These are phyloP conservation scores for Fraxinus sp. DNA, from an alignment of 305 asterid species.

Conservation along the genomic window DNA sequence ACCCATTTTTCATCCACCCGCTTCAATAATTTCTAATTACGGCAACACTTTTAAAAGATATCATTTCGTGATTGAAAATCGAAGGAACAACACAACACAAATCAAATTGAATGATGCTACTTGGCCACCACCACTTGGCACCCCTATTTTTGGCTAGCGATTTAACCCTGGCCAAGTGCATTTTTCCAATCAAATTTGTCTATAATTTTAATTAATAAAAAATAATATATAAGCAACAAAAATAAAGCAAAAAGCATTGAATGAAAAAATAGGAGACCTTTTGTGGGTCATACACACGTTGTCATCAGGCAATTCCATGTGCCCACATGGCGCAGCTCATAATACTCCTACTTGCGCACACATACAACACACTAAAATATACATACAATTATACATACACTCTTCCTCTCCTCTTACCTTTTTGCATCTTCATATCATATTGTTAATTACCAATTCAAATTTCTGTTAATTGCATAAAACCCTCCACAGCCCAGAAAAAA, in stretches of 20 bases:
- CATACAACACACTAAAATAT: not conserved
- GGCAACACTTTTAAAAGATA: not conserved
- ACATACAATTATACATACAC: constrained; percentile 8
- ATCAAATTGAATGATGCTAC: too few species aligned
- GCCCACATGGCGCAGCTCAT: constrained; percentile 77
- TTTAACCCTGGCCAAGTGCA: too few species aligned
- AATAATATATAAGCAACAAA: not conserved
- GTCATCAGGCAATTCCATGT: constrained; percentile 82
- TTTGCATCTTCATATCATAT: not conserved
- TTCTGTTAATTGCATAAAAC: constrained; percentile 12
- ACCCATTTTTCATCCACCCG: not conserved
- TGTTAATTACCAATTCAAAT: not conserved
- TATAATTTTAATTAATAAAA: not conserved
- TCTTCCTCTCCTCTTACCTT: not conserved
- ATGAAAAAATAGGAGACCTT: not conserved
- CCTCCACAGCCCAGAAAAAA: not conserved
- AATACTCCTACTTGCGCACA: constrained; percentile 13
- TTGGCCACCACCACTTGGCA: too few species aligned
- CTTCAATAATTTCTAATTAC: not conserved
- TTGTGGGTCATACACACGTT: constrained; percentile 58
- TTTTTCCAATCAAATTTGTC: not conserved
- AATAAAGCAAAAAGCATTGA: not conserved
- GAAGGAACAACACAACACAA: not conserved
- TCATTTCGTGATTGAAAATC: not conserved
- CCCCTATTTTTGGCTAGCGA: too few species aligned